Evolutionary conservation across 2,329 filamentous ascomycete genomes (phyloP), one percentile per base, ranked within the genome.

Genomic region (Microdochium bolleyi): DNA sequence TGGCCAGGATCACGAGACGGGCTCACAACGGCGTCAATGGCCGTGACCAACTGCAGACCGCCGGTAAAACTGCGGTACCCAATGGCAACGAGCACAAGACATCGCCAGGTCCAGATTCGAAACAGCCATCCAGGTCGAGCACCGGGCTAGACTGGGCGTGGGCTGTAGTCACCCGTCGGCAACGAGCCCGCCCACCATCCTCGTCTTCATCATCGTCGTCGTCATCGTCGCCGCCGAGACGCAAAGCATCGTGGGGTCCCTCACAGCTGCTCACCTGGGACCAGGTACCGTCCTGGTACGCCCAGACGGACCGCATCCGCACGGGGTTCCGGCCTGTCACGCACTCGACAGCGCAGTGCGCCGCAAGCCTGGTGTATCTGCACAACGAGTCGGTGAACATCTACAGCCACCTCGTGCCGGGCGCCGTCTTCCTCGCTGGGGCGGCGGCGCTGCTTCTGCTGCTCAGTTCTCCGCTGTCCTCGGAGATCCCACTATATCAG

Each of bases 361-460:
- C 76, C 51, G 52, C 58, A 16, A 76, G 73, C 56, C 70, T 67
- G 64, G 53, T 59, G 3, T 72, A 73, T 59, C 54, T 70, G 13
- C 73, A 75, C 60, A 75, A 75, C 55, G 72, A 75, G 58, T 64
- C 68, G 0, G 56, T 67, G 58, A 75, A 74, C 55, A 73, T 75
- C 49, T 73, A 67, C 56, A 69, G 71, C 16, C 71, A 75, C 57
- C 64, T 79, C 3, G 56, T 79, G 2, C 75, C 76, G 0, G 72
- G 67, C 11, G 41, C 74, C 2, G 21, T 65, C 22, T 67, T 68
- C 50, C 51, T 70, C n/a, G 38, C 68, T 7, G 61, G 62, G 22
- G 64, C 70, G 54, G 55, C 54, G 7, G 51, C 59, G 2, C 60
- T 69, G 11, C 55, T 60, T 2, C 60, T 69, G 10, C 55, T 60